phyloP scores from a whole-genome alignment of 2,329 filamentous ascomycete species.

The Exutisphaerella laricina region DNA sequence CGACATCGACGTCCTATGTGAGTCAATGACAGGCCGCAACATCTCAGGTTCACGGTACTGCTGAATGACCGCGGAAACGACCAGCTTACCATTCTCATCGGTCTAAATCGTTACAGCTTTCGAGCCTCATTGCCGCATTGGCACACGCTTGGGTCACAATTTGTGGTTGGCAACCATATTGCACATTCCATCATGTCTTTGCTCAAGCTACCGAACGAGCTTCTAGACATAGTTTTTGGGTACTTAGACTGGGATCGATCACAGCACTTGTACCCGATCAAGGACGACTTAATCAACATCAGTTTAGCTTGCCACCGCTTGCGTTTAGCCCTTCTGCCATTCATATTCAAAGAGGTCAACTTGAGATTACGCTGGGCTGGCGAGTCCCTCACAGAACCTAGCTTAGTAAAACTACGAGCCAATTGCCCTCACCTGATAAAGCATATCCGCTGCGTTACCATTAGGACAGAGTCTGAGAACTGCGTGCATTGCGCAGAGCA shows the following conservation, averaged over 20 bases:
- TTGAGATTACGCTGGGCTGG: slow-evolving; percentile 19
- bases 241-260: slow-evolving; percentile 21
- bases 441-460: slow-evolving; percentile 18
- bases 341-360: slow-evolving; percentile 19
- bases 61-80: too few species aligned
- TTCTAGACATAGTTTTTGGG: slow-evolving; percentile 17
- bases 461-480: slow-evolving; percentile 8
- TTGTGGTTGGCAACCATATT: too few species aligned
- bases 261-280: slow-evolving; percentile 9
- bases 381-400: slow-evolving; percentile 12
- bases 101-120: too few species aligned
- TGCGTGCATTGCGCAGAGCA: slow-evolving; percentile 5
- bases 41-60: too few species aligned
- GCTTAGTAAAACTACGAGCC: slow-evolving; percentile 10
- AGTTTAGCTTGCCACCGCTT: slow-evolving; percentile 16
- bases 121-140: too few species aligned
- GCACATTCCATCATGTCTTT: slow-evolving; percentile 11
- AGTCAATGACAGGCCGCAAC: too few species aligned
- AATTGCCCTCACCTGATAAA: slow-evolving; percentile 17
- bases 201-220: slow-evolving; percentile 17
- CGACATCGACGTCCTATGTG: too few species aligned
- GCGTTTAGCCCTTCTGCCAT: slow-evolving; percentile 13
- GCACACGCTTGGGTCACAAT: too few species aligned
- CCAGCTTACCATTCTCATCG: too few species aligned
- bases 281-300: slow-evolving; percentile 12